Evolutionary conservation across 768 basidiomycete genomes (phyloP).

Genomic region (Xerocomellus amylosporus): DNA sequence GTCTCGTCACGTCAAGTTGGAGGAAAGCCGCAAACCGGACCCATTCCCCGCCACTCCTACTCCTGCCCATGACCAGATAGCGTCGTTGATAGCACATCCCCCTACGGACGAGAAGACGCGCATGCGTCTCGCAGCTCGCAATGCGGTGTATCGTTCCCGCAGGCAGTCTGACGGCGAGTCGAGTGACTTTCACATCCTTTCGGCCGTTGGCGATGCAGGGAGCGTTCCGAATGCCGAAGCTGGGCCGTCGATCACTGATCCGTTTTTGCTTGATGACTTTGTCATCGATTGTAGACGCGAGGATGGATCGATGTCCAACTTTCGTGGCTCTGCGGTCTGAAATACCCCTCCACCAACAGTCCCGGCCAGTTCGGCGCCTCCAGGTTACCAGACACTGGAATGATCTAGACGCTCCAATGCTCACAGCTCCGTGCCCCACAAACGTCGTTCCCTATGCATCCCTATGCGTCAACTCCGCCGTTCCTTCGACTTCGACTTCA

Average conservation of each 20-base stretch:
- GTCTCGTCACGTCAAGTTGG: not conserved
- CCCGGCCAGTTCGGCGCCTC: not conserved
- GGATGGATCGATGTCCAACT: not conserved
- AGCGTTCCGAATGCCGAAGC: not conserved
- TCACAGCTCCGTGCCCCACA: no score
- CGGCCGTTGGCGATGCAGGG: not conserved
- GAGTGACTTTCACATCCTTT: not conserved
- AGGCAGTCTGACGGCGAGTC: not conserved
- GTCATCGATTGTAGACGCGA: not conserved
- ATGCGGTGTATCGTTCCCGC: not conserved
- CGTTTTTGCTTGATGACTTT: not conserved
- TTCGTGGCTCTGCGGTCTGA: not conserved
- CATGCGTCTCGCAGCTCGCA: not conserved
- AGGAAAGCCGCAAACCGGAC: not conserved
- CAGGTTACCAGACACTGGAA: not conserved
- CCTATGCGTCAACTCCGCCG: not conserved
- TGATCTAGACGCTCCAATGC: not conserved
- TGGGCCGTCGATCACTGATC: not conserved
- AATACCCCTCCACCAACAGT: not conserved
- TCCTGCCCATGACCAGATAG: not conserved
- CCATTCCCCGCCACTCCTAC: constrained; percentile 1
- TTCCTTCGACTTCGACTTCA: not conserved
- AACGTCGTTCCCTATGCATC: not conserved
- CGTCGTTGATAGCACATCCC: not conserved
- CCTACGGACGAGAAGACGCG: constrained; percentile 3